Evolutionary conservation across 352 stramenopile genomes (phyloP).

Genomic region (Phytophthora fragariae): DNA sequence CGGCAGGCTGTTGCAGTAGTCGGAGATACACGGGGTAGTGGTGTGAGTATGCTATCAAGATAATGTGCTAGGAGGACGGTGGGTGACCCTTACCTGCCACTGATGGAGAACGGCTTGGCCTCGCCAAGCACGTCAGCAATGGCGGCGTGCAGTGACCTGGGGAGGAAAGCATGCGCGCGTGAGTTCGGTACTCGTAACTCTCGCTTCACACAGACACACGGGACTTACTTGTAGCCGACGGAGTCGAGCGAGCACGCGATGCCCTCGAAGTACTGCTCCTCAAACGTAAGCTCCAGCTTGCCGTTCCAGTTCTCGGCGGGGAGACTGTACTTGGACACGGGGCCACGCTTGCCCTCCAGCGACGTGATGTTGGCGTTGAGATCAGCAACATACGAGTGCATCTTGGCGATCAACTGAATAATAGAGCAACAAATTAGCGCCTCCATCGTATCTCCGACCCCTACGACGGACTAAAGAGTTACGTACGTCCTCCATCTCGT

Average conservation of each 20-base stretch:
- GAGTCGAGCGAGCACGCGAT: constrained; percentile 93
- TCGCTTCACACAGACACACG: neutral
- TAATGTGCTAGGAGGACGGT: neutral
- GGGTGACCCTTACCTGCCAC: constrained; percentile 58
- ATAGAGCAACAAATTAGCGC: constrained; percentile 22
- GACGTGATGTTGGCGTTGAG: constrained; percentile 85
- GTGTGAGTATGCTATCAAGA: neutral
- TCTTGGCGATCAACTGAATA: constrained; percentile 57
- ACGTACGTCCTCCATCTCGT: constrained; percentile 87
- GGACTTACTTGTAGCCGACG: constrained; percentile 71
- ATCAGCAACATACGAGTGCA: constrained; percentile 82
- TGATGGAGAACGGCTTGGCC: constrained; percentile 91
- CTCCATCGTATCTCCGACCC: neutral
- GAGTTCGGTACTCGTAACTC: neutral
- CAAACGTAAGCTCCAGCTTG: constrained; percentile 90
- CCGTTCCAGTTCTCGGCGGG: constrained; percentile 76
- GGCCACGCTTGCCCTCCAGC: constrained; percentile 80
- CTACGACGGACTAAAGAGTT: neutral
- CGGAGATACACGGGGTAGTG: neutral
- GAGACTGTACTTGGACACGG: constrained; percentile 91
- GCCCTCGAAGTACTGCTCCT: constrained; percentile 79
- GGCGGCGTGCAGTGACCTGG: constrained; percentile 69
- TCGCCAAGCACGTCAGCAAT: constrained; percentile 80
- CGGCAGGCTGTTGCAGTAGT: constrained; percentile 42
- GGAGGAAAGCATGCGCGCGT: neutral